phyloP scores from a whole-genome alignment of 106 monocot species.

The Dendrobium catenatum region DNA sequence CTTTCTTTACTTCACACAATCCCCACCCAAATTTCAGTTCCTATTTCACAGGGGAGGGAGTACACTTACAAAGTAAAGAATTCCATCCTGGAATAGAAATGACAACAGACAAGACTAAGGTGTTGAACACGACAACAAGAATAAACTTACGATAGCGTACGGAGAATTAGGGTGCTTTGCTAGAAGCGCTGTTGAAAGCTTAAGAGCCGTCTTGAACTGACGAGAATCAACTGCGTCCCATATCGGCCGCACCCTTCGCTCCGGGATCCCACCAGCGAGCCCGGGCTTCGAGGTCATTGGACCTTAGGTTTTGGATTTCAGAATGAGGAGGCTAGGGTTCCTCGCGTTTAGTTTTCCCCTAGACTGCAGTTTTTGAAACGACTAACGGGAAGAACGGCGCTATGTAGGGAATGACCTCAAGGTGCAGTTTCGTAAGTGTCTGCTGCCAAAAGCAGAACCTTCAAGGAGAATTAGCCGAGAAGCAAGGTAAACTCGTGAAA shows the following conservation, averaged over 20 bases:
- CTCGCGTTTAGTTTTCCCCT: neutral
- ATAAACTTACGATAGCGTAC: slow-evolving; percentile 70
- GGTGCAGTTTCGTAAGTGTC: no score
- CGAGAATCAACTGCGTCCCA: slow-evolving; percentile 99
- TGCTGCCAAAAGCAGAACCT: no score
- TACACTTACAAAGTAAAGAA: neutral
- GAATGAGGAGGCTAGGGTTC: neutral
- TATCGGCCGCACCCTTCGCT: slow-evolving; percentile 86
- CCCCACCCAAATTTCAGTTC: neutral
- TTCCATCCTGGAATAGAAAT: neutral
- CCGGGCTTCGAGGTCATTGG: slow-evolving; percentile 82
- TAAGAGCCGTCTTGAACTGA: slow-evolving; percentile 87
- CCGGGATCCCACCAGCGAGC: slow-evolving; percentile 90
- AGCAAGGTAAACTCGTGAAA: no score
- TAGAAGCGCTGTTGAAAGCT: slow-evolving; percentile 73
- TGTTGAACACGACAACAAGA: neutral
- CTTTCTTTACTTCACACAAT: neutral
- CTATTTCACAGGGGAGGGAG: neutral
- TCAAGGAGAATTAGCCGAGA: no score
- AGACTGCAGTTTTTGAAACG: neutral
- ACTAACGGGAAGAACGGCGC: neutral
- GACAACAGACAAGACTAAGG: neutral
- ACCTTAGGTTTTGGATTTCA: neutral
- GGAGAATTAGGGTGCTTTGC: slow-evolving; percentile 82
- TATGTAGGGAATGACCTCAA: no score